Conservation (phyloP, 2,329 filamentous ascomycete species). For the Trichophyton simii region DNA sequence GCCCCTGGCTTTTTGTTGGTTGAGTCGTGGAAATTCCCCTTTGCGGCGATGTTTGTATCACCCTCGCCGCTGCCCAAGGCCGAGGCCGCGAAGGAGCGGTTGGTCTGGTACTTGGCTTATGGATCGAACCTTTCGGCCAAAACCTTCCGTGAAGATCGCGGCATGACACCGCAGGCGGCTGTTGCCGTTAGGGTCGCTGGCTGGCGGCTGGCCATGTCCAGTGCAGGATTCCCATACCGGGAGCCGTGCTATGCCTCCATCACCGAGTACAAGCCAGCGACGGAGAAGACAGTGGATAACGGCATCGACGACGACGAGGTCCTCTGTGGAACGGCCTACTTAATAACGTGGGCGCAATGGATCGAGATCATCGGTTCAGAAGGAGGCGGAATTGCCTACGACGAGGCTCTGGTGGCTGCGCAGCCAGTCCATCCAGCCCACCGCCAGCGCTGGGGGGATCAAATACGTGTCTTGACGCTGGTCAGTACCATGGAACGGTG, state of each 20-base stretch:
- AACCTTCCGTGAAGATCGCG: conserved; percentile 15
- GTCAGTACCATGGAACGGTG: not conserved
- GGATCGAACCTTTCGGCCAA: conserved; percentile 16
- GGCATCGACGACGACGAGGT: not conserved
- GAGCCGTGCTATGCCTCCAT: conserved; percentile 15
- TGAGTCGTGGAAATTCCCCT: not conserved
- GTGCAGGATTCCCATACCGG: conserved; percentile 14
- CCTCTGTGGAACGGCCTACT: conserved; percentile 15
- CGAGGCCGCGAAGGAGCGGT: not conserved
- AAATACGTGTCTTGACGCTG: not conserved
- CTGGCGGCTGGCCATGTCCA: conserved; percentile 13
- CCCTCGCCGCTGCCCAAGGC: not conserved
- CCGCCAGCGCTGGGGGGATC: not conserved
- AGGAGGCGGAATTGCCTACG: conserved; percentile 15
- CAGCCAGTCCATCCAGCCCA: not conserved
- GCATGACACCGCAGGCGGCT: conserved; percentile 10
- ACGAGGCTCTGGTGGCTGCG: not conserved
- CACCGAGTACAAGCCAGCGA: not conserved
- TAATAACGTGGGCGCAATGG: conserved; percentile 13
- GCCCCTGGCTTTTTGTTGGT: not conserved
- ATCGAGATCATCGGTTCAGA: conserved; percentile 14
- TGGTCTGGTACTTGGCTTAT: conserved; percentile 17
- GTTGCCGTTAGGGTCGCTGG: conserved; percentile 9
- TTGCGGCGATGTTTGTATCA: not conserved
- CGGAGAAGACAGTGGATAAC: not conserved